phyloP scores from a whole-genome alignment of 2,329 filamentous ascomycete species.

The Aspergillus quadrilineatus region DNA sequence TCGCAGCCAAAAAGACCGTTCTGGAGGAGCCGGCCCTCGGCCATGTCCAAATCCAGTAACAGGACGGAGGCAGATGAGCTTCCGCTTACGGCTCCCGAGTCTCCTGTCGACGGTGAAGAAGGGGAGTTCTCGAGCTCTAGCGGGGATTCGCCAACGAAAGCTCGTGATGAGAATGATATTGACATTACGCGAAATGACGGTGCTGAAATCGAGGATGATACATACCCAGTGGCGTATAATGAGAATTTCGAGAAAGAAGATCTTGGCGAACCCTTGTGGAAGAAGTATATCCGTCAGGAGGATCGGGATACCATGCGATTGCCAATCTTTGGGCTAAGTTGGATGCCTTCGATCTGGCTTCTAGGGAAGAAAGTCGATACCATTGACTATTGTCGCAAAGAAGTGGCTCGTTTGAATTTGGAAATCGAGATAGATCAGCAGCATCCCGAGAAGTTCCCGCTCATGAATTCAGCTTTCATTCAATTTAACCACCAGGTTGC shows the following conservation, averaged over 20 bases:
- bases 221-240: constrained; percentile 65
- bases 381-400: constrained; percentile 84
- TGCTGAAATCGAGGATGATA: constrained; percentile 26
- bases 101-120: constrained; percentile 17
- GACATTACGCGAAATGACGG: constrained; percentile 25
- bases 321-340: constrained; percentile 60
- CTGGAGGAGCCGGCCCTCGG: constrained; percentile 35
- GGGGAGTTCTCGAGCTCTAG: constrained; percentile 7
- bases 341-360: constrained; percentile 75
- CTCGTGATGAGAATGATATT: constrained; percentile 13
- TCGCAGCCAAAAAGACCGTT: constrained; percentile 29
- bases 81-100: constrained; percentile 37
- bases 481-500: constrained; percentile 98
- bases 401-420: constrained; percentile 81
- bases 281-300: constrained; percentile 74
- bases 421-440: constrained; percentile 91
- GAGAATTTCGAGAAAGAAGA: constrained; percentile 61
- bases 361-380: constrained; percentile 90
- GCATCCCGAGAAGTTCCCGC: constrained; percentile 77
- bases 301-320: constrained; percentile 83
- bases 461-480: constrained; percentile 96
- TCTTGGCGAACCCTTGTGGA: constrained; percentile 70
- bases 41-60: constrained; percentile 27
- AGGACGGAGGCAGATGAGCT: constrained; percentile 34
- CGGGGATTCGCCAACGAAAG: constrained; percentile 7